A percentile compares a stretch with the other conserved stretches of the same genome.
phyloP scores from a whole-genome alignment of 768 basidiomycete species.

The Chalciporus piperatus region DNA sequence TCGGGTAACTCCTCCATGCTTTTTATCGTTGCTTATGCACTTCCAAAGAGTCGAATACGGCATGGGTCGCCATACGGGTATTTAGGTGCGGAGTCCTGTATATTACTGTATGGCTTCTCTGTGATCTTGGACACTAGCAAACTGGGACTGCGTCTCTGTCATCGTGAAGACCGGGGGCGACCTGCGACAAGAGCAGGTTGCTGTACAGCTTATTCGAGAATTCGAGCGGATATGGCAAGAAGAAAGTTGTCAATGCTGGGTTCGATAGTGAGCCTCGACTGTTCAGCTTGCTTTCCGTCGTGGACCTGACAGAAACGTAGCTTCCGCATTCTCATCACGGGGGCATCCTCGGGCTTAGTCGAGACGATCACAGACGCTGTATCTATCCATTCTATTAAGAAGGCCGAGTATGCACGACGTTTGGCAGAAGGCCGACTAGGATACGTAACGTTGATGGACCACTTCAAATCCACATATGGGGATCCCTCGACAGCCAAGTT shows the following conservation, averaged over 20 bases:
- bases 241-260: conserved; percentile 90
- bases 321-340: conserved; percentile 95
- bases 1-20: conserved; percentile 5
- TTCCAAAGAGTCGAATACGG: conserved; percentile 75
- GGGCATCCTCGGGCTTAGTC: conserved; percentile 87
- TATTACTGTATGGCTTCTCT: conserved; percentile 1
- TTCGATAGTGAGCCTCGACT: conserved; percentile 67
- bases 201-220: conserved; percentile 90
- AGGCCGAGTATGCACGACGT: conserved; percentile 92
- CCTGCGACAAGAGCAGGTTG: conserved; percentile 94
- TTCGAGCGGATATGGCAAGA: conserved; percentile 95
- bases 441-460: conserved; percentile 87
- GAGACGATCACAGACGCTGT: conserved; percentile 99
- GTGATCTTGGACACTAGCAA: conserved; percentile 41
- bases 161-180: conserved; percentile 99
- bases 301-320: conserved; percentile 37
- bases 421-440: conserved; percentile 77
- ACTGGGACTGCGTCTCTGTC: conserved; percentile 90
- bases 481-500: conserved; percentile 85
- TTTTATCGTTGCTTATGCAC: conserved; percentile 2
- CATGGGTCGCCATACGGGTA: conserved; percentile 96
- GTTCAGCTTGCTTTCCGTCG: not conserved
- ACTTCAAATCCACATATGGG: conserved; percentile 90
- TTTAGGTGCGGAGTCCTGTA: conserved; percentile 51
- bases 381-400: conserved; percentile 99